Evolutionary conservation across 2,329 filamentous ascomycete species (phyloP).

Genomic region (Clonostachys rhizophaga): DNA sequence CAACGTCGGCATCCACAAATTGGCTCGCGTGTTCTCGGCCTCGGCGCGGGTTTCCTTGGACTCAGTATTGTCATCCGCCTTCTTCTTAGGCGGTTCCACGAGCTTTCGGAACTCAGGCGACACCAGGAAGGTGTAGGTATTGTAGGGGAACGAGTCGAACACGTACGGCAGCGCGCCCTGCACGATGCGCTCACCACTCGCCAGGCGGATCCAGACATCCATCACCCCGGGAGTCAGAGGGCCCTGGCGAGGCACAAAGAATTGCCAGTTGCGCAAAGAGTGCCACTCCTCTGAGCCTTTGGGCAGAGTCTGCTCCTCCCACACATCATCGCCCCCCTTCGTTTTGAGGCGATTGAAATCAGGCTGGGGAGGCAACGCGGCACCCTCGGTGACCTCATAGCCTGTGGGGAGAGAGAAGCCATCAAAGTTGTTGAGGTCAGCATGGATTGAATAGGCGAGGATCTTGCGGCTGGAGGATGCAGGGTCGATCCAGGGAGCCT

Average conservation of each 20-base stretch:
- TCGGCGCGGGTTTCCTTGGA: conserved; percentile 21
- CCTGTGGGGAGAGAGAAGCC: conserved; percentile 2
- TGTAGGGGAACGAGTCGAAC: conserved; percentile 62
- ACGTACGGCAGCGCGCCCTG: conserved; percentile 59
- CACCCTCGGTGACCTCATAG: conserved; percentile 2
- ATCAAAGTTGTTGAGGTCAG: neutral
- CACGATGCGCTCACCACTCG: conserved; percentile 54
- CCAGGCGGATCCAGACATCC: conserved; percentile 63
- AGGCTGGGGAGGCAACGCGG: neutral
- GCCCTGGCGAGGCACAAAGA: conserved; percentile 4
- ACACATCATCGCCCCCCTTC: neutral
- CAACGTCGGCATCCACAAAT: conserved; percentile 69
- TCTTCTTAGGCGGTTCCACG: too few species aligned
- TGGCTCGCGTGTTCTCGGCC: conserved; percentile 7
- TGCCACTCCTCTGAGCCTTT: neutral
- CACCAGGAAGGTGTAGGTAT: conserved; percentile 13
- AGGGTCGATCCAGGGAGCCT: neutral
- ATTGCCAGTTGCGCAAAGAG: neutral
- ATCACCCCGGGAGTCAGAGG: conserved; percentile 1
- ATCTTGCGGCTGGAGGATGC: neutral
- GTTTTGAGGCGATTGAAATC: neutral
- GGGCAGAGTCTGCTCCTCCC: neutral
- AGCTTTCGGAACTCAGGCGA: too few species aligned
- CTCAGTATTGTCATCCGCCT: conserved; percentile 32
- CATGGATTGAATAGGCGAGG: neutral